Conservation (phyloP, 768 basidiomycete species). For the Mycena sanguinolenta region DNA sequence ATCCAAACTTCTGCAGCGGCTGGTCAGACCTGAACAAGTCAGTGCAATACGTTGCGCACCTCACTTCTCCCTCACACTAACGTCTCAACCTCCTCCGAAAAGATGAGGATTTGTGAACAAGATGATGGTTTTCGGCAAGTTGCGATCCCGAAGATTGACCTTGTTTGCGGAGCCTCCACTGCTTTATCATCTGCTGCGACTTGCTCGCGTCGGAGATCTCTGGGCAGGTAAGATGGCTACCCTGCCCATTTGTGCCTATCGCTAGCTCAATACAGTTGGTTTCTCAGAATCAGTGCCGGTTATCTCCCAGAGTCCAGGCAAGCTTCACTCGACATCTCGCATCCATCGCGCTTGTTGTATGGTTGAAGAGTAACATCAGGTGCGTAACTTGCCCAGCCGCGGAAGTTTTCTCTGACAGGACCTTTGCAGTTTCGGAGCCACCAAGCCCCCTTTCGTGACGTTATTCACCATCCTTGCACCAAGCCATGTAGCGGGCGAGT, state of each 20-base stretch:
- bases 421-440: neutral
- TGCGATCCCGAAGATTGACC: neutral
- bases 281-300: neutral
- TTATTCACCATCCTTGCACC: conserved; percentile 71
- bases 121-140: conserved; percentile 35
- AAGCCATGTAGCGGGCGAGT: conserved; percentile 82
- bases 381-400: neutral
- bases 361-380: neutral
- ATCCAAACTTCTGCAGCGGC: conserved; percentile 54
- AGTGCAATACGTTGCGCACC: conserved; percentile 52
- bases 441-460: conserved; percentile 58
- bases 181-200: neutral
- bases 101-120: conserved; percentile 63
- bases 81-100: conserved; percentile 76
- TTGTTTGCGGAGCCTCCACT: neutral
- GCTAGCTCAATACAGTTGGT: neutral
- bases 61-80: conserved; percentile 82
- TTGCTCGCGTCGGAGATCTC: too few relatives aligned
- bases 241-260: too few relatives aligned
- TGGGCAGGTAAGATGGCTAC: too few relatives aligned
- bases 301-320: neutral
- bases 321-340: neutral
- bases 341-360: conserved; percentile 7
- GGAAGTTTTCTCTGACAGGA: neutral
- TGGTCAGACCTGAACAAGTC: conserved; percentile 15